These are phyloP conservation scores for Meira nashicola DNA, from an alignment of 1,284 basidiomycete species.

Conservation along the genomic window DNA sequence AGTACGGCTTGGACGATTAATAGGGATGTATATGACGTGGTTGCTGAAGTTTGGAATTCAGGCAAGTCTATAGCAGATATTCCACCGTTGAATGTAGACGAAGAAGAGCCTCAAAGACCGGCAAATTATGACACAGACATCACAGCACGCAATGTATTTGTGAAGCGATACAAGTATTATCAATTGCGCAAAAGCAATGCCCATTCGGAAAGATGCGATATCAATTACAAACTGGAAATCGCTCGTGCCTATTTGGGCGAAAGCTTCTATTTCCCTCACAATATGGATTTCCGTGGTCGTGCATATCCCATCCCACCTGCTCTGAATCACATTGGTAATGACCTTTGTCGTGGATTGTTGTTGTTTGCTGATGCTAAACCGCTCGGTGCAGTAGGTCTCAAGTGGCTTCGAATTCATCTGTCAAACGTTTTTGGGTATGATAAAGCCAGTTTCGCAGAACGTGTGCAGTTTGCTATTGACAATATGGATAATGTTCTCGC, in stretches of 20 bases:
- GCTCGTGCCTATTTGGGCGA: conserved; percentile 83
- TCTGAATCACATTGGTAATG: conserved; percentile 92
- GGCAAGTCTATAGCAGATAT: conserved; percentile 55
- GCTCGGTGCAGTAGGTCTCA: conserved; percentile 71
- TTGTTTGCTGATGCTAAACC: conserved; percentile 76
- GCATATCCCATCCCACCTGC: conserved; percentile 96
- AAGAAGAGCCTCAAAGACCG: conserved; percentile 61
- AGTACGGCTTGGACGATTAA: conserved; percentile 90
- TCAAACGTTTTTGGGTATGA: conserved; percentile 91
- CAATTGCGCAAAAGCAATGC: conserved; percentile 35
- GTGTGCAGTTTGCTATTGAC: conserved; percentile 72
- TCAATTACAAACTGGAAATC: conserved; percentile 97
- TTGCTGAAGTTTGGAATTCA: conserved; percentile 74
- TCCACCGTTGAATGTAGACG: conserved; percentile 41
- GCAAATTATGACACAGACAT: conserved; percentile 66
- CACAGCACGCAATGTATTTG: conserved; percentile 62
- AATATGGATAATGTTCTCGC: conserved; percentile 75
- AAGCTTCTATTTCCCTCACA: conserved; percentile 89
- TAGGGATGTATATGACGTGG: conserved; percentile 67
- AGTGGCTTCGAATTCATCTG: conserved; percentile 86
- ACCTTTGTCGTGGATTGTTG: conserved; percentile 82
- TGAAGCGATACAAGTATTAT: conserved; percentile 63
- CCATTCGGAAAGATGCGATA: conserved; percentile 83
- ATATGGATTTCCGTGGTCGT: conserved; percentile 94
- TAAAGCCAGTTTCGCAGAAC: conserved; percentile 89